Conservation (phyloP, 805 yeast genomes). For the Monosporozyma servazzii region DNA sequence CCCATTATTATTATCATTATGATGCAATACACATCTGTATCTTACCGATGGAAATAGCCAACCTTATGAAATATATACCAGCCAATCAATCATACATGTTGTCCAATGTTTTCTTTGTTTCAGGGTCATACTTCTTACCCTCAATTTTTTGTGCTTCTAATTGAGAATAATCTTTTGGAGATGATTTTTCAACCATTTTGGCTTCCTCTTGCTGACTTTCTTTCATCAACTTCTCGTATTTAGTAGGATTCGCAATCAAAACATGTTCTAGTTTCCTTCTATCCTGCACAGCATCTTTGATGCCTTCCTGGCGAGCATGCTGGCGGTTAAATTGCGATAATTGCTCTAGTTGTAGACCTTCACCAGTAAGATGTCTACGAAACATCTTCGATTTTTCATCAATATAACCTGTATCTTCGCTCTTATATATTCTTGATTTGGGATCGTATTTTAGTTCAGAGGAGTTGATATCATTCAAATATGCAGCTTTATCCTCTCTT, state of each 20-base stretch:
- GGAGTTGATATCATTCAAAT: constrained; percentile 43
- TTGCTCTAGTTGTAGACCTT: constrained; percentile 44
- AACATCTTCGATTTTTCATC: constrained; percentile 38
- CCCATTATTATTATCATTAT: background rate
- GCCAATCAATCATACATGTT: constrained; percentile 17
- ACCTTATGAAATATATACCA: too few species aligned
- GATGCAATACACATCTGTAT: too few species aligned
- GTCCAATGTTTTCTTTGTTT: constrained; percentile 11
- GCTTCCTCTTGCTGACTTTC: background rate
- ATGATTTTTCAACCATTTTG: background rate
- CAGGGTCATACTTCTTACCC: constrained; percentile 19
- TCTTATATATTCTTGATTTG: constrained; percentile 36
- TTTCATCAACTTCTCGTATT: constrained; percentile 22
- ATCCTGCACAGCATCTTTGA: constrained; percentile 21
- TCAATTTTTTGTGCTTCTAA: constrained; percentile 12
- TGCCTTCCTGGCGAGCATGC: constrained; percentile 25
- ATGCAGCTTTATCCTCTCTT: constrained; percentile 68
- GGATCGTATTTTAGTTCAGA: constrained; percentile 45
- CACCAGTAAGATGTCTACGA: constrained; percentile 47
- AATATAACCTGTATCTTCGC: constrained; percentile 27
- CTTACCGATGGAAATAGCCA: too few species aligned
- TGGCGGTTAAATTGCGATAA: constrained; percentile 45
- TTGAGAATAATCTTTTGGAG: background rate
- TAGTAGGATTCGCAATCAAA: constrained; percentile 30
- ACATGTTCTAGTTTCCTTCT: constrained; percentile 23